phyloP scores from a whole-genome alignment of 352 stramenopile genomes.

The Pythium guiyangense region DNA sequence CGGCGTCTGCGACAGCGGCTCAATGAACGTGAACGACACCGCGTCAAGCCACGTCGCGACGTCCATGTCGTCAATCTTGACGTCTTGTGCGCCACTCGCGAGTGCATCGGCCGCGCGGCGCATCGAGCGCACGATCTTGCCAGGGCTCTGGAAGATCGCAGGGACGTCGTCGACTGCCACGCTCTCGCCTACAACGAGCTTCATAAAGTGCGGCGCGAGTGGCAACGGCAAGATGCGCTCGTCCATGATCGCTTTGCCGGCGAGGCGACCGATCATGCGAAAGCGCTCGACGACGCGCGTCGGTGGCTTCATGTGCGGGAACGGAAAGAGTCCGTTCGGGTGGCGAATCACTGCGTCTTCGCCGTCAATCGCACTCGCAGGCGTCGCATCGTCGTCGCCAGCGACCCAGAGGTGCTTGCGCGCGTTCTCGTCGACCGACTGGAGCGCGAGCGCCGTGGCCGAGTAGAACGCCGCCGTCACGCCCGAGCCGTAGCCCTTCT shows the following conservation, averaged over 20 bases:
- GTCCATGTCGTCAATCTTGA: conserved; percentile 57
- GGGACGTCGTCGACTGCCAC: conserved; percentile 45
- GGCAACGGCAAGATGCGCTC: conserved; percentile 69
- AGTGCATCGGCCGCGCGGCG: conserved; percentile 36
- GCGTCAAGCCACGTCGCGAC: conserved; percentile 56
- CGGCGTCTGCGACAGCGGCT: conserved; percentile 70
- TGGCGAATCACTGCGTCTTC: conserved; percentile 61
- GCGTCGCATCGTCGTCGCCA: conserved; percentile 23
- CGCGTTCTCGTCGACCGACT: conserved; percentile 45
- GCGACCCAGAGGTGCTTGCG: conserved; percentile 44
- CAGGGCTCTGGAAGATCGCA: conserved; percentile 59
- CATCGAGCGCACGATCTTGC: conserved; percentile 57
- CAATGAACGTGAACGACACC: conserved; percentile 69
- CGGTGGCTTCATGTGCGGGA: conserved; percentile 29
- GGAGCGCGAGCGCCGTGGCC: conserved; percentile 60
- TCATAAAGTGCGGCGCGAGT: conserved; percentile 71
- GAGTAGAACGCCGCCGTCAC: conserved; percentile 86
- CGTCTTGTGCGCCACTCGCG: conserved; percentile 14
- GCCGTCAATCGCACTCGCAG: conserved; percentile 4
- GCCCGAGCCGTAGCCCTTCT: conserved; percentile 82
- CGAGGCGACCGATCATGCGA: conserved; percentile 74
- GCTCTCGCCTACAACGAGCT: conserved; percentile 61
- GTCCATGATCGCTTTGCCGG: conserved; percentile 83
- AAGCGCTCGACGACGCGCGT: conserved; percentile 64
- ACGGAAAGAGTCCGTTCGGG: conserved; percentile 74